Evolutionary conservation across 192 early-diverging fungal species (phyloP), one percentile per base, ranked within the genome.

Genomic region (Mycoemilia scoparia): DNA sequence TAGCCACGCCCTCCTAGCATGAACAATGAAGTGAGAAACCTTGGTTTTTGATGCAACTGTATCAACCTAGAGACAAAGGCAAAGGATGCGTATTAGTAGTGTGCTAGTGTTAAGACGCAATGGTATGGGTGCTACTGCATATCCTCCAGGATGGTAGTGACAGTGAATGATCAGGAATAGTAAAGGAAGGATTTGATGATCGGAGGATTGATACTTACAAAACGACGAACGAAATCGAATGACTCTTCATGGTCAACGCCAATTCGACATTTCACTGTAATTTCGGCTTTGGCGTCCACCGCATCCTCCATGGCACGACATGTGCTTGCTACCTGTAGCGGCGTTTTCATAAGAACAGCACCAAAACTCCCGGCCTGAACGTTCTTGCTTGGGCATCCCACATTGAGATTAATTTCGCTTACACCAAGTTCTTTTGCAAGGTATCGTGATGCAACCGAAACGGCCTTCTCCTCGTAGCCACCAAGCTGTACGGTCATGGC

Each of bases 231-330:
- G 26, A 73, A 70, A 32, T 71, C 74, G 22, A 66, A 52, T 5
- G 71, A 67, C 34, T 77, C 79, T 21, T 66, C 43, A 7, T 74
- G 45, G 38, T 82, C 79, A n/a, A 82, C 60, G 4, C 79, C 79
- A n/a, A 72, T 71, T 9, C 79, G 62, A 45, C 76, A 79, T 52
- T 82, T 82, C 30, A 82, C 66, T 24, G 72, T 79, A 21, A 82
- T 54, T 7, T 65, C 61, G 7, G 32, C 23, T 1, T 2, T 13
- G 22, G 43, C 50, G 1, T 51, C 44, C 4, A 57, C 55, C 3
- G 55, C 49, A n/a, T 43, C 44, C 0, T 43, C 22, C 64, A 82
- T 75, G 6, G 62, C 69, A 4, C 46, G 44, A 13, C 76, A 60
- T 2, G 78, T 73, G 9, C 59, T 46, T 5, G 70, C 72, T 0